These are phyloP conservation scores for Boletus pseudopeckii DNA, from an alignment of 768 basidiomycete species.

Conservation along the genomic window DNA sequence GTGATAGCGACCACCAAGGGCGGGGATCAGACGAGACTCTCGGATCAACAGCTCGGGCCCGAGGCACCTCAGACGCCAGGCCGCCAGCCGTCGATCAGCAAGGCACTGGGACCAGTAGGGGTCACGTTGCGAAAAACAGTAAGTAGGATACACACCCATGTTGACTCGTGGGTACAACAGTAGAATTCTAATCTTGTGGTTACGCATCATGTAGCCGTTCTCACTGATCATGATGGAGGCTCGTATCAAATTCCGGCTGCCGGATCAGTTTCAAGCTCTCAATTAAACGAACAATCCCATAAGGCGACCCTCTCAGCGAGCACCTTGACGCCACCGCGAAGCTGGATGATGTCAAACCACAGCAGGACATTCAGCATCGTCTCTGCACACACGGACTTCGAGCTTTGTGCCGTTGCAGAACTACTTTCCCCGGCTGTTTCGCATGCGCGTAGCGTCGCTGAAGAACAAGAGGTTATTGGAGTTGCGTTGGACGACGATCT, in stretches of 20 bases:
- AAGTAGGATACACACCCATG: constrained; percentile 23
- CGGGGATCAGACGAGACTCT: constrained; percentile 33
- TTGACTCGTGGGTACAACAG: constrained; percentile 19
- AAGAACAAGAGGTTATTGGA: constrained; percentile 24
- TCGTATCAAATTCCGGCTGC: constrained; percentile 13
- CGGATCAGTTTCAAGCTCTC: constrained; percentile 10
- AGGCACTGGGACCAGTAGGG: constrained; percentile 17
- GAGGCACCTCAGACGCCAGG: constrained; percentile 73
- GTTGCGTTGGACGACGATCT: constrained; percentile 26
- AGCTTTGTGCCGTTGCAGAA: constrained; percentile 50
- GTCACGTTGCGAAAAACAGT: constrained; percentile 24
- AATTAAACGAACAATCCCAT: constrained; percentile 18
- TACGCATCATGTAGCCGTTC: constrained; percentile 19
- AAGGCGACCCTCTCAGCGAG: constrained; percentile 23
- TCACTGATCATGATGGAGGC: constrained; percentile 14
- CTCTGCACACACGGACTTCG: constrained; percentile 47
- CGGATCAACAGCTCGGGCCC: constrained; percentile 38
- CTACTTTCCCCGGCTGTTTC: constrained; percentile 38
- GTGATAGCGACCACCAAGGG: constrained; percentile 36
- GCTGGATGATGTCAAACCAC: constrained; percentile 26
- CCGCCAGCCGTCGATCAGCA: constrained; percentile 32
- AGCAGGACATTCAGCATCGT: constrained; percentile 40
- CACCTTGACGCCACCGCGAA: constrained; percentile 22
- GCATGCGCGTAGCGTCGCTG: constrained; percentile 19
- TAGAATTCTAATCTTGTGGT: constrained; percentile 25